Percentiles rank a stretch among this genome's conserved stretches.
Evolutionary conservation across 495 filamentous ascomycete genomes (phyloP).

Genomic region (Penicillium antarcticum): DNA sequence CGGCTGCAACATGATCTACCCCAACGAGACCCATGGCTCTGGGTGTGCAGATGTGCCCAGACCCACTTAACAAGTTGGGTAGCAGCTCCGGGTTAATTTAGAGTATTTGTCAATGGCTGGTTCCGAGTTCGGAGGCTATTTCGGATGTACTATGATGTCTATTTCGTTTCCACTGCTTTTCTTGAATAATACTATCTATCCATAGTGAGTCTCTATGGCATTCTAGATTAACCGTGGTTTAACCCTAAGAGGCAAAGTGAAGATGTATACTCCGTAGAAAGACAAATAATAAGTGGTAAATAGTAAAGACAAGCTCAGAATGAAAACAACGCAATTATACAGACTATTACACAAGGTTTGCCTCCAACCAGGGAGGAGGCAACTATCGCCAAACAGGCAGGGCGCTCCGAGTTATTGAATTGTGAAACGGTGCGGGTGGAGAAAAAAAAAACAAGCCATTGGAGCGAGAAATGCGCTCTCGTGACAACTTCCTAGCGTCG

Average conservation of each 20-base stretch:
- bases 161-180: background rate
- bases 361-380: background rate
- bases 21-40: background rate
- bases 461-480: background rate
- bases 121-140: background rate
- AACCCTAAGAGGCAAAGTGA: background rate
- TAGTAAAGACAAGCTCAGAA: no score
- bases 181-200: no score
- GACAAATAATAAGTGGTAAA: no score
- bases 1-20: no score
- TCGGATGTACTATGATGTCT: background rate
- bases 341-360: background rate
- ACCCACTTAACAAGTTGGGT: background rate
- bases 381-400: no score
- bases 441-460: background rate
- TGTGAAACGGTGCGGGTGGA: background rate
- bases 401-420: background rate
- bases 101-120: background rate
- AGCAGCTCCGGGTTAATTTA: background rate
- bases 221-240: background rate
- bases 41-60: background rate
- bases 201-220: no score
- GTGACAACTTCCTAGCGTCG: constrained; percentile 23
- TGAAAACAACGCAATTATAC: background rate
- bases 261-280: no score